Base-by-base conservation (phyloP, 2,329 filamentous ascomycete genomes). In the Orbilia brochopaga region DNA sequence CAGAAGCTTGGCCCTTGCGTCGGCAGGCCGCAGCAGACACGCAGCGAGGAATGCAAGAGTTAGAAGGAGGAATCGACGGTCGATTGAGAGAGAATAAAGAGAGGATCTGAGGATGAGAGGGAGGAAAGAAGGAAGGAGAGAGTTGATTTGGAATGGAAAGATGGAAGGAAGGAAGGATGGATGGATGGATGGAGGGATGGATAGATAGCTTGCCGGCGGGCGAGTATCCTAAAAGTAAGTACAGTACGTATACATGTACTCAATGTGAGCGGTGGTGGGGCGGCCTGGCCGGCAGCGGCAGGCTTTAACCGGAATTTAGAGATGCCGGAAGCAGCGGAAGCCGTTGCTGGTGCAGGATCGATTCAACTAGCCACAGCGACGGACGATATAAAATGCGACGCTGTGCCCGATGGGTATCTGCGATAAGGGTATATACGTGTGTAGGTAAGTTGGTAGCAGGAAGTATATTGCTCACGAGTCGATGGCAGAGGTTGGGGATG, bases 291-390 rank as follows among this genome's bases (percentile, higher is more conserved):
- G 58, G 51, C 44, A 19, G 19, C 17, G 50, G 59, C 59, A 51
- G 52, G 56, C 46, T 69, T 63, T 70, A 64, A 55, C 59, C 66
- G 59, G 66, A 59, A 70, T 59, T 54, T 58, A 64, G 42, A 59
- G 48, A 32, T 70, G 63, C 66, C 66, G 66, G 66, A 70, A 62
- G 66, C 54, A 63, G 59, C 66, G 66, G 66, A 70, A 56, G 62
- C 35, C 24, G 13, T 19, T n/a, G n/a, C n/a, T n/a, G n/a, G n/a
- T n/a, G n/a, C 13, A 46, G 24, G 58, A 62, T 69, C 50, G 58
- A 3, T 48, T 48, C 58, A 70, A 63, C 53, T 60, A 61, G 44
- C 48, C 50, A 53, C 50, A 30, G 8, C 37, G 51, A 48, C 44
- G 37, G 42, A 35, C 10, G 55, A 50, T 30, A 44, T 21, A n/a